Evolutionary conservation across 106 monocot genomes (phyloP).

Genomic region (Phalaenopsis equestris): DNA sequence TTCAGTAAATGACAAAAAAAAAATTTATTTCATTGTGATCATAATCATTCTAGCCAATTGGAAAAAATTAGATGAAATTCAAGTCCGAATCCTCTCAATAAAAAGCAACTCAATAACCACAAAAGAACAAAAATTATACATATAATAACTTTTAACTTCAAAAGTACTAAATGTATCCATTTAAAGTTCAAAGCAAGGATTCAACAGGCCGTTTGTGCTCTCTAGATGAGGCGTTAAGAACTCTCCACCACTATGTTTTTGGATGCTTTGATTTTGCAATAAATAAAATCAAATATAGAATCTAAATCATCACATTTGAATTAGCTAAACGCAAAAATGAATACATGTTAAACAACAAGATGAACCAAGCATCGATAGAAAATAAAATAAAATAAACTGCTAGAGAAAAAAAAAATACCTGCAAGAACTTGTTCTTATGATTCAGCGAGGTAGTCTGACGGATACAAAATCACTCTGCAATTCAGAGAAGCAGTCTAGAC

Average conservation of each 20-base stretch:
- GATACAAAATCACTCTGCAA: not conserved
- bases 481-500: not conserved
- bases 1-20: too few species aligned
- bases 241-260: not conserved
- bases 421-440: not conserved
- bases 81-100: not conserved
- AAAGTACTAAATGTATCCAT: not conserved
- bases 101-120: not conserved
- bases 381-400: not conserved
- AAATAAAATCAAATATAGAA: not conserved
- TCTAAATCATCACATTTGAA: not conserved
- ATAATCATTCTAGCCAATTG: too few species aligned
- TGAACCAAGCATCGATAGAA: not conserved
- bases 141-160: not conserved
- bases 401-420: not conserved
- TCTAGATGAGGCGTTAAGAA: too few species aligned
- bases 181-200: not conserved
- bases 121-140: not conserved
- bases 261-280: not conserved
- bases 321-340: not conserved
- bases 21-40: too few species aligned
- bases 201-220: not conserved
- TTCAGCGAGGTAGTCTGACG: not conserved
- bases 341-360: not conserved
- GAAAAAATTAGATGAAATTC: not conserved